Base-by-base conservation (phyloP, 495 filamentous ascomycete species). In the Penicillium manginii region DNA sequence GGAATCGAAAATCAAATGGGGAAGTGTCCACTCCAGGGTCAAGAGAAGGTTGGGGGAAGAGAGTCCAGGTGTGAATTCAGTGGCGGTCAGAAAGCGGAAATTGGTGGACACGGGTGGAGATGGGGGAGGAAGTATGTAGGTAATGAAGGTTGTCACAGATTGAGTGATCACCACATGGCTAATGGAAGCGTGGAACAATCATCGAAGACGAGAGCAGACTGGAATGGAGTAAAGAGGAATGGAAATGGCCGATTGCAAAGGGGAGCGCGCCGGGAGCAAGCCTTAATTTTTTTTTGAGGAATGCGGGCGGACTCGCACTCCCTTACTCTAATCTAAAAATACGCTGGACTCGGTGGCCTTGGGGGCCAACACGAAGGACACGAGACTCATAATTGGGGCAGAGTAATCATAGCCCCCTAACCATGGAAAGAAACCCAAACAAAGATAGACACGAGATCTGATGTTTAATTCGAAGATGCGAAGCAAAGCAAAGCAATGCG, bases 261-360 rank as follows among this genome's bases (percentile, higher is more conserved):
- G 52, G 19, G 46, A 19, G 43, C 42, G 19, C 18, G 51, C 56
- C 45, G 33, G 47, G 49, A 47, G 50, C 52, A 54, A 58, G 9
- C 23, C 42, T 60, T 63, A 52, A n/a, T n/a, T n/a, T 58, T 56
- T 55, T 58, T 50, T 46, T 57, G 47, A 59, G 59, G 64, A 69
- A 69, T 67, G 67, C 67, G 64, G 67, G 65, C 21, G 45, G 52
- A 45, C 10, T 10, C 18, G 21, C 8, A 46, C 47, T 56, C 62
- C 57, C 64, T 57, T 65, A 59, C 66, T 65, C 58, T 59, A 32
- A 62, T 63, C 61, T 67, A 65, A 65, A 69, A 64, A 69, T 69
- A 69, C 61, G 40, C 15, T 43, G 40, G 40, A 61, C 60, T 29
- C 26, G 26, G 26, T 29, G 59, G 21, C 22, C 39, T 51, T 50